A percentile compares a stretch with the other conserved stretches of the same genome.
Conservation (phyloP, 1,139 yeast species). For the Maudiozyma humilis region DNA sequence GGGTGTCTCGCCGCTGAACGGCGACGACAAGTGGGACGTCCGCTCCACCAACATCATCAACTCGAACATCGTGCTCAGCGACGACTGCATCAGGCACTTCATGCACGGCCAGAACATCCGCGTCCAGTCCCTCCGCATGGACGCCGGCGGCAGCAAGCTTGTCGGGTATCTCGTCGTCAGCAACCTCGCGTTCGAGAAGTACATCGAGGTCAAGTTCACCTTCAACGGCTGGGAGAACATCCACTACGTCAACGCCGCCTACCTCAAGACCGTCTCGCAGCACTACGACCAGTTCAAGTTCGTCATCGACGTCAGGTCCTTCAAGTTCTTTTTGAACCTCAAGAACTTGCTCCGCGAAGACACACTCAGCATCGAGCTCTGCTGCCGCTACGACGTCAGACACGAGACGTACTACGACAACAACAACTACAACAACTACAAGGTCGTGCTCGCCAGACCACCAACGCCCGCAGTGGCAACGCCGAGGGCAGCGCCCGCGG, state of each 20-base stretch:
- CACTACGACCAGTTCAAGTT: constrained; percentile 27
- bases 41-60: background rate
- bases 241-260: constrained; percentile 26
- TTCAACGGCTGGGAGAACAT: constrained; percentile 29
- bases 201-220: constrained; percentile 27
- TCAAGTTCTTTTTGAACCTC: constrained; percentile 28
- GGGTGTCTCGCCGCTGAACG: too few relatives aligned
- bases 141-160: constrained; percentile 14
- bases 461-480: background rate
- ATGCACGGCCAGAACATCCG: constrained; percentile 2
- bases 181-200: constrained; percentile 28
- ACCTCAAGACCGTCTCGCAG: constrained; percentile 20
- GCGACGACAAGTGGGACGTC: constrained; percentile 3
- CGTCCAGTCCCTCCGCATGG: background rate
- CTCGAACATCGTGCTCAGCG: constrained; percentile 7
- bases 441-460: constrained; percentile 5
- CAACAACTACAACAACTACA: constrained; percentile 28
- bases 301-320: constrained; percentile 23
- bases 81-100: constrained; percentile 14
- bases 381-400: constrained; percentile 30
- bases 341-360: constrained; percentile 16
- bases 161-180: constrained; percentile 24
- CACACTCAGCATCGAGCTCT: constrained; percentile 20
- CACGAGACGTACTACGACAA: constrained; percentile 30
- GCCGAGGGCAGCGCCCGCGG: background rate